Evolutionary conservation across 768 basidiomycete genomes (phyloP).

Genomic region (Agrocybe pediades): DNA sequence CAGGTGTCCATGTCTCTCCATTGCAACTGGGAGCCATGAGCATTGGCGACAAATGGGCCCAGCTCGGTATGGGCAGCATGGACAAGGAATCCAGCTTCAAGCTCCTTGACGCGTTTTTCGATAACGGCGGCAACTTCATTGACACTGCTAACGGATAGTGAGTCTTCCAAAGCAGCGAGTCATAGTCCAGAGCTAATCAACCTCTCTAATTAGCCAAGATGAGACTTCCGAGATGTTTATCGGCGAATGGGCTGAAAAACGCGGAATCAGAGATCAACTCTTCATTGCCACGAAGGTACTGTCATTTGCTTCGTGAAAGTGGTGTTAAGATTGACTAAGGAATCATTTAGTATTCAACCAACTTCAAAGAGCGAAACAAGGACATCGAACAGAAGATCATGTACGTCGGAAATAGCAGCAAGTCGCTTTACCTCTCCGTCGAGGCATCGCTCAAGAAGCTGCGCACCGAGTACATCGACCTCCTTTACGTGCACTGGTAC

Average conservation of each 20-base stretch:
- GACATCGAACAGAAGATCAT: constrained; percentile 18
- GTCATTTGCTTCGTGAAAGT: too few species aligned
- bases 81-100: constrained; percentile 33
- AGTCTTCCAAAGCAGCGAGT: too few species aligned
- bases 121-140: constrained; percentile 44
- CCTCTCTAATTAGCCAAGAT: too few species aligned
- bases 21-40: constrained; percentile 49
- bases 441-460: constrained; percentile 43
- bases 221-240: constrained; percentile 51
- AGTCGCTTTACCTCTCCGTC: constrained; percentile 44
- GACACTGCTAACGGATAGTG: constrained; percentile 42
- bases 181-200: too few species aligned
- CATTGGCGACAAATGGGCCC: constrained; percentile 46
- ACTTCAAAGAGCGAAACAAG: too few species aligned
- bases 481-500: too few species aligned
- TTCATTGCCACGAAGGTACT: constrained; percentile 47
- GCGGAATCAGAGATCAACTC: constrained; percentile 47
- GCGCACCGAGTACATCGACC: constrained; percentile 45
- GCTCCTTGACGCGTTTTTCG: constrained; percentile 41
- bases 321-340: too few species aligned
- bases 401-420: constrained; percentile 33
- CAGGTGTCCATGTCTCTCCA: constrained; percentile 49
- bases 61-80: constrained; percentile 26
- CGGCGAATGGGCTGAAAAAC: constrained; percentile 52
- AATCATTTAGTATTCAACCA: too few species aligned